Percentiles rank a stretch among this genome's conserved stretches.
Evolutionary conservation across 768 basidiomycete genomes (phyloP).

Genomic region (Agaricus subrufescens): DNA sequence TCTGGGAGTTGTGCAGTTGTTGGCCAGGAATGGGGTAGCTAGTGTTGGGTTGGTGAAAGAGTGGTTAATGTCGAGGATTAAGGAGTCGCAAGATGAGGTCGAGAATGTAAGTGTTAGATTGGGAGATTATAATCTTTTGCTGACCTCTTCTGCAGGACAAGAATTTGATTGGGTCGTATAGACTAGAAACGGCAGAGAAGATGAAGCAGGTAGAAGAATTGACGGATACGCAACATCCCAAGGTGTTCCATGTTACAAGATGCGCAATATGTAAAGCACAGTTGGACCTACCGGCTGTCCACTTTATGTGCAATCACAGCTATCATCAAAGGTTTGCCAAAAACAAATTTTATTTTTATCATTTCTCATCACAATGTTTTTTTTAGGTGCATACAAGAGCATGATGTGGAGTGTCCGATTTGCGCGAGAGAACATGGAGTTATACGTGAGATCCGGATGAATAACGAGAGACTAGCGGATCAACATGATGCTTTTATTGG

Average conservation of each 20-base stretch:
- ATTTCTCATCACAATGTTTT: background rate
- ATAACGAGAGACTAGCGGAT: constrained; percentile 80
- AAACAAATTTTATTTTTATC: background rate
- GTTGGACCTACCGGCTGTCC: constrained; percentile 88
- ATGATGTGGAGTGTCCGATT: constrained; percentile 85
- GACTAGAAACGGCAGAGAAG: constrained; percentile 76
- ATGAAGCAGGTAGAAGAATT: constrained; percentile 79
- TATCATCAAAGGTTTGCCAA: constrained; percentile 82
- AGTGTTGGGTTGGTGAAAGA: constrained; percentile 90
- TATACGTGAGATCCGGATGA: constrained; percentile 83
- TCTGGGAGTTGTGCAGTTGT: constrained; percentile 81
- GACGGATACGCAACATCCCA: constrained; percentile 70
- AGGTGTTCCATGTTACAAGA: constrained; percentile 91
- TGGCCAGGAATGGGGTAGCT: constrained; percentile 85
- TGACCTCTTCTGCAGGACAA: constrained; percentile 58
- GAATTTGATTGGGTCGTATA: constrained; percentile 83
- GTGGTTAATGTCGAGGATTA: constrained; percentile 82
- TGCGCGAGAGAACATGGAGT: constrained; percentile 86
- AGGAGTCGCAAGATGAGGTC: constrained; percentile 68
- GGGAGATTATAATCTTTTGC: background rate
- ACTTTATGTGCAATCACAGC: constrained; percentile 98
- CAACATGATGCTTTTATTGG: constrained; percentile 78
- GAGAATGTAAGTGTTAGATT: constrained; percentile 56
- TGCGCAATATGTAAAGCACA: constrained; percentile 88
- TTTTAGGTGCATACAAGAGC: constrained; percentile 78